Conservation (phyloP, 202 grass and related monocot species). For the Zoysia matrella region DNA sequence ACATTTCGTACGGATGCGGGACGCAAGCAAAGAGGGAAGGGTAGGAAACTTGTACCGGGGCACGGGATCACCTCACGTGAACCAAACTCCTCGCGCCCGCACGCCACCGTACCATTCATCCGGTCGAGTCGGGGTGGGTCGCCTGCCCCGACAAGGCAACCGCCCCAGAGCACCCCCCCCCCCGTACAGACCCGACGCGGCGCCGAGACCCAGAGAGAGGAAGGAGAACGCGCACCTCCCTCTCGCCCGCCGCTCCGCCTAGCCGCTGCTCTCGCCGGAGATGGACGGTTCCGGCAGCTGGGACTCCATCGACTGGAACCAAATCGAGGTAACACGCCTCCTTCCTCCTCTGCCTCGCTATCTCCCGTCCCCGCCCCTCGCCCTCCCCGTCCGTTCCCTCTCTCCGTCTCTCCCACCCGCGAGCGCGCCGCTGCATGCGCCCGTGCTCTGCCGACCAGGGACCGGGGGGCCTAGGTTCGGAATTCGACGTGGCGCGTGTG, state of each 20-base stretch:
- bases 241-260: too few relatives aligned
- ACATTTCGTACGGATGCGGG: not conserved
- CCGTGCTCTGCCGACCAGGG: not conserved
- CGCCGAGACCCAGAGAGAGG: not conserved
- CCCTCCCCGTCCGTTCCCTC: not conserved
- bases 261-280: not conserved
- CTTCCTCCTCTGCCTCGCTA: not conserved
- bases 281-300: constrained; percentile 64
- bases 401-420: not conserved
- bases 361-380: not conserved
- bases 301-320: constrained; percentile 72
- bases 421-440: not conserved
- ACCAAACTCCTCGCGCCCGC: not conserved
- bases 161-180: too few relatives aligned
- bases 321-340: constrained; percentile 46
- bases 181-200: not conserved
- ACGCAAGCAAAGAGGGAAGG: not conserved
- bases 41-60: not conserved
- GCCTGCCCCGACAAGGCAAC: not conserved
- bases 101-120: not conserved
- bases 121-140: not conserved
- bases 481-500: not conserved
- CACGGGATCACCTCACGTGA: not conserved
- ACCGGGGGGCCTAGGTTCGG: not conserved
- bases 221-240: too few relatives aligned